Base-by-base conservation (phyloP, 208 protist species). In the Leishmania turanica region DNA sequence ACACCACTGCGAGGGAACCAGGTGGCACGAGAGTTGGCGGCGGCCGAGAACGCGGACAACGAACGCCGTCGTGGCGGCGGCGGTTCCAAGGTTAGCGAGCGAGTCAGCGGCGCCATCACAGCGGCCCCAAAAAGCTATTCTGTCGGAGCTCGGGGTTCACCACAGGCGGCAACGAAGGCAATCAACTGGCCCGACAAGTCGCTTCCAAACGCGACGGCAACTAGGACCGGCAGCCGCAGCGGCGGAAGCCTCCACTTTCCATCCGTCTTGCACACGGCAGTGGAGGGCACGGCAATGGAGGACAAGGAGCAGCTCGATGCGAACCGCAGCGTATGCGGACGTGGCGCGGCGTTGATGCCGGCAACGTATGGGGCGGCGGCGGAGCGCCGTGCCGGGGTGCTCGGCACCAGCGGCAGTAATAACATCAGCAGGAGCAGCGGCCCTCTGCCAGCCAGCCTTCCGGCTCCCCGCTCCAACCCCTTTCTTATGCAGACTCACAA, bases 171-270 rank as follows among this genome's bases (percentile, higher is more conserved):
- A 19, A 62, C 72, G 2, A 83, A 79, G 42, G 58, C 37, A 45
- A 83, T 79, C 45, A 13, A 31, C 62, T 83, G 79, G 73, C 60
- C 72, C 27, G 62, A 83, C 51, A 40, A 49, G 42, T 49, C 42
- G 8, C 42, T 69, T 27, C 24, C 42, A 27, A 79, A n/a, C 2
- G 4, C 60, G 1, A 4, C 17, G 34, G 40, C 37, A 54, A 66
- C 49, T 27, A 72, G 40, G 8, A 2, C 60, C n/a, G 66, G 40
- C 66, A 51, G 4, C 27, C 70, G 53, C 45, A 31, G 27, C 5
- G 6, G 31, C 40, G 66, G 66, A 42, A 71, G 40, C 8, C 15
- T n/a, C 7, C 24, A 27, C 40, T 24, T 11, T 15, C 21, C 40
- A 19, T n/a, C 66, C 21, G 66, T 6, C 37, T 15, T 47, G 17